Conservation (phyloP, 257 asterid genomes). For the Fraxinus quadrangulata region DNA sequence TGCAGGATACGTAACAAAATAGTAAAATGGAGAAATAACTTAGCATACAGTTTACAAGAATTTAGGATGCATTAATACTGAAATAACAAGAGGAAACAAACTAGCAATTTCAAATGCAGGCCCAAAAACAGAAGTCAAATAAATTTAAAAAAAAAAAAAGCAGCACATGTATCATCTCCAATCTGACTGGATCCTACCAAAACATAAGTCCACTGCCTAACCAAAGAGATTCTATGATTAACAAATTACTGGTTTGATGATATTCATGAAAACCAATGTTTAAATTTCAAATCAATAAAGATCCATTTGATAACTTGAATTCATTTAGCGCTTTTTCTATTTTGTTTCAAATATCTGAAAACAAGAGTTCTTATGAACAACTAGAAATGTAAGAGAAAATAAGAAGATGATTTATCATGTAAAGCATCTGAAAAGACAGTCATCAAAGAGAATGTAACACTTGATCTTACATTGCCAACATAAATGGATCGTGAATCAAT, state of each 20-base stretch:
- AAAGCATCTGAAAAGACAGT: neutral
- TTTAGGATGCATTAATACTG: neutral
- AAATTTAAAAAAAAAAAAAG: no score
- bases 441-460: slow-evolving; percentile 1
- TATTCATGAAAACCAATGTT: neutral
- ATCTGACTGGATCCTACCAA: neutral
- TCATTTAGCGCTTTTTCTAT: neutral
- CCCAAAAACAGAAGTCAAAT: neutral
- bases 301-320: neutral
- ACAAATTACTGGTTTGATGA: neutral
- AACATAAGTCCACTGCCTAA: neutral
- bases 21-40: slow-evolving; percentile 6
- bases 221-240: neutral
- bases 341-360: neutral
- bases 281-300: neutral
- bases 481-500: slow-evolving; percentile 80
- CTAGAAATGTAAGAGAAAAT: neutral
- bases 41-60: neutral
- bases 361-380: neutral
- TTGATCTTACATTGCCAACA: slow-evolving; percentile 85
- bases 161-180: neutral
- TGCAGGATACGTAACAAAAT: slow-evolving; percentile 13
- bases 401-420: neutral
- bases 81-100: neutral
- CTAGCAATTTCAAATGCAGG: neutral